Evolutionary conservation across 768 basidiomycete genomes (phyloP), one percentile per base, ranked within the genome.

Genomic region (Russula compacta): DNA sequence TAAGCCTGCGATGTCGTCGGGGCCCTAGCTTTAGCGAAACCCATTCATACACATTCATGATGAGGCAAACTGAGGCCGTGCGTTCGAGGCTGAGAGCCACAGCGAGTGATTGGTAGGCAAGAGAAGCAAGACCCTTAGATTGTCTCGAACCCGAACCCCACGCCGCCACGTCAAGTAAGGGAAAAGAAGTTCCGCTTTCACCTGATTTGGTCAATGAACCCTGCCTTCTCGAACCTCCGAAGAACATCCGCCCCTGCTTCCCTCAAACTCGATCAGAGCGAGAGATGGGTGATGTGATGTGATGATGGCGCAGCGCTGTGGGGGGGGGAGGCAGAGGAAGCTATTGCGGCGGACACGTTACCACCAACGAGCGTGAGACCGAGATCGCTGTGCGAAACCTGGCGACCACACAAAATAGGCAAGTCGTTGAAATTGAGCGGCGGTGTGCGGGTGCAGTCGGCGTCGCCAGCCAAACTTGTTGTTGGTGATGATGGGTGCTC

Each of bases 1-100:
- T 55, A 55, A 60, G 39, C 59, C 6, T 49, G 53, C 59, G 59
- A 42, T 43, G 24, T 55, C 40, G 35, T 60, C 59, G 53, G 59
- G 48, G 24, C 12, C 15, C 7, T 54, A 35, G 24, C 24, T 29
- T 29, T 29, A 29, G 24, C 24, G 38, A 43, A 39, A 39, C 6
- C 39, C 38, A 55, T 60, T 42, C 19, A 54, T 49, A n/a, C n/a
- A n/a, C n/a, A n/a, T n/a, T n/a, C n/a, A 29, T 29, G 24, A 29
- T 29, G 52, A 47, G 15, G 19, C 43, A 33, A 42, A 55, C 39
- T 49, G 40, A 35, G 19, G 10, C 46, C 56, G 46, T n/a, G 29
- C 19, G 9, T 14, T 11, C 6, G 24, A 43, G 4, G 17, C n/a
- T 43, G 43, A 47, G 12, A 47, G 46, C 21, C 46, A 24, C 21